Percentiles rank a stretch among this genome's conserved stretches.
phyloP scores from a whole-genome alignment of 345 rosid genomes.

The Moricandia arvensis region DNA sequence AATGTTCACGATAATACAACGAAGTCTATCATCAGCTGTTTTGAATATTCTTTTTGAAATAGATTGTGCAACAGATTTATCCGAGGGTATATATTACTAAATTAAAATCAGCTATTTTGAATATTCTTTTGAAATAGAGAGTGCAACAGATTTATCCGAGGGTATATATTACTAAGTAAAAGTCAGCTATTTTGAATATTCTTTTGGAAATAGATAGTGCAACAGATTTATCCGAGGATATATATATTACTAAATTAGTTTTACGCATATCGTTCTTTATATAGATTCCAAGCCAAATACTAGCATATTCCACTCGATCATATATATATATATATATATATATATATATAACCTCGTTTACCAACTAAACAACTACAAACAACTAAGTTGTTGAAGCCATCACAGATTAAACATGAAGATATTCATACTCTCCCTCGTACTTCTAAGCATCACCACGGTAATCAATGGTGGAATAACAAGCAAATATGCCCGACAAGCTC shows the following conservation, averaged over 20 bases:
- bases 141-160: background rate
- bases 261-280: background rate
- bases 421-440: background rate
- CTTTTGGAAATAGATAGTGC: too few relatives aligned
- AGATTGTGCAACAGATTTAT: background rate
- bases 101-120: too few relatives aligned
- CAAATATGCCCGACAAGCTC: slow-evolving; percentile 19
- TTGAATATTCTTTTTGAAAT: background rate
- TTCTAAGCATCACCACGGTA: background rate
- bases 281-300: background rate
- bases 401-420: slow-evolving; percentile 12
- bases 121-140: too few relatives aligned
- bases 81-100: background rate
- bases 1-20: too few relatives aligned
- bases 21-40: too few relatives aligned
- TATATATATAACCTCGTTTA: background rate
- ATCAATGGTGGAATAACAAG: slow-evolving; percentile 24
- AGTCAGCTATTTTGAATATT: too few relatives aligned
- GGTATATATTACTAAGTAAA: too few relatives aligned
- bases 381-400: background rate
- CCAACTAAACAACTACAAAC: background rate
- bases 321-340: background rate
- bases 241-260: background rate
- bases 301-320: background rate
- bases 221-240: background rate